Evolutionary conservation across 768 basidiomycete species (phyloP).

Genomic region (Mycena vitilis): DNA sequence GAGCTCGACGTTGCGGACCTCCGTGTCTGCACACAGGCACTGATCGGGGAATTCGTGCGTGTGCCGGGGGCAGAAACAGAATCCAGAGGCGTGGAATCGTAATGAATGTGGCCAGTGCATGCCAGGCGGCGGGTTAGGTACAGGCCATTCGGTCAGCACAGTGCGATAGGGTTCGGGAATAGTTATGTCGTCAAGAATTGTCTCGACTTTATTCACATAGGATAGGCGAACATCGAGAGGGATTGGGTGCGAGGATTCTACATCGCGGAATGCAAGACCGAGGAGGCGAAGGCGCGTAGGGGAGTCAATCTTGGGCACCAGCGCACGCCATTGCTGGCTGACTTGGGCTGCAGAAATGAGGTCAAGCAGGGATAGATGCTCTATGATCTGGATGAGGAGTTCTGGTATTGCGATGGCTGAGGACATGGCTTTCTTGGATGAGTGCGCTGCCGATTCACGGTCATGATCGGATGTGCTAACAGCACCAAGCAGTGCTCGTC

Average conservation of each 20-base stretch:
- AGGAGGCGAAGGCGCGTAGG: slow-evolving; percentile 25
- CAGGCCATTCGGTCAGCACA: slow-evolving; percentile 27
- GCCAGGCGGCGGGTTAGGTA: slow-evolving; percentile 23
- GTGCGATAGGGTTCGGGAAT: slow-evolving; percentile 33
- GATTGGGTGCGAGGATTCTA: neutral
- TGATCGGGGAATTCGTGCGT: neutral
- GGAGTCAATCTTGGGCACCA: slow-evolving; percentile 19
- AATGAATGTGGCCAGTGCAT: slow-evolving; percentile 33
- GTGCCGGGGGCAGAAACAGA: slow-evolving; percentile 25
- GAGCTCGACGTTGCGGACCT: neutral
- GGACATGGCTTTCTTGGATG: no score
- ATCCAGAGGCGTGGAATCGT: slow-evolving; percentile 20
- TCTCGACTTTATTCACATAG: slow-evolving; percentile 22
- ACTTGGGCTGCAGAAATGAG: slow-evolving; percentile 26
- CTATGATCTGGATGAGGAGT: slow-evolving; percentile 23
- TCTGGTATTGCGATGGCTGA: slow-evolving; percentile 3
- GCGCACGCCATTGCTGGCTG: slow-evolving; percentile 21
- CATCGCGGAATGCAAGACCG: slow-evolving; percentile 11
- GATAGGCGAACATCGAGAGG: neutral
- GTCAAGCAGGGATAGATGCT: slow-evolving; percentile 15
- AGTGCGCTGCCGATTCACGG: no score
- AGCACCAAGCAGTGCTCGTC: no score
- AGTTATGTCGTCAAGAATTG: neutral
- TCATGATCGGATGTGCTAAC: no score
- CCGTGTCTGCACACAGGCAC: slow-evolving; percentile 9